Base-by-base conservation (phyloP, 257 asterid species). In the Apocynum venetum region DNA sequence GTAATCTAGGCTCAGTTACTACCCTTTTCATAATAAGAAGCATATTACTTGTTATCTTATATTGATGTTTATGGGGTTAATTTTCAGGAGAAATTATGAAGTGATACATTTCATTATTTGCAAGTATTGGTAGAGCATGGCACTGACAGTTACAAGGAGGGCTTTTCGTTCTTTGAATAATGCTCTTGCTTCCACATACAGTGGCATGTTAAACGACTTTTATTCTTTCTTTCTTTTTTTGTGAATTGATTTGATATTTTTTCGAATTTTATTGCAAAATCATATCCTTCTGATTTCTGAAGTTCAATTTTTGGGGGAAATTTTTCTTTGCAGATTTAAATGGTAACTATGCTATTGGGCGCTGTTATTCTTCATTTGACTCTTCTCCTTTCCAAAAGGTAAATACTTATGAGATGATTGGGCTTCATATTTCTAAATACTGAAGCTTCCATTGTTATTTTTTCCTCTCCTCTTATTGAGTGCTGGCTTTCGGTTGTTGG, bases 321-420 rank as follows among this genome's bases (percentile, higher is more conserved):
- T 17, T 46, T 2, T 60, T 60, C 49, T 77, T 59, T 47, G 73
- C 80, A 80, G 83, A 69, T 31, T 76, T 47, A 71, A 75, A 57
- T 48, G 51, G 60, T 61, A 67, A 68, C 36, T 76, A 61, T 77
- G 76, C 52, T 75, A 53, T 67, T 75, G 76, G 72, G 36, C 85
- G 72, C 43, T 52, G 78, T 25, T 74, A 68, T 66, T 52, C 78
- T 78, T 78, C 74, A 43, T 56, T 64, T 17, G 84, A 81, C 76
- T 76, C 85, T 77, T 85, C 88, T 68, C 15, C 59, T 57, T 77
- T 53, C 51, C 76, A 15, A 47, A 77, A 83, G 87, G 88, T 84
- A 79, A 36, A 44, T 67, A 11, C 48, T 80, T 35, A 25, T 72
- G 53, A 0, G 41, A 44, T 35, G 8, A 2, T 6, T 20, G 31